These are phyloP conservation scores for Ramalina peruviana DNA, from an alignment of 495 filamentous ascomycete genomes.

Conservation along the genomic window DNA sequence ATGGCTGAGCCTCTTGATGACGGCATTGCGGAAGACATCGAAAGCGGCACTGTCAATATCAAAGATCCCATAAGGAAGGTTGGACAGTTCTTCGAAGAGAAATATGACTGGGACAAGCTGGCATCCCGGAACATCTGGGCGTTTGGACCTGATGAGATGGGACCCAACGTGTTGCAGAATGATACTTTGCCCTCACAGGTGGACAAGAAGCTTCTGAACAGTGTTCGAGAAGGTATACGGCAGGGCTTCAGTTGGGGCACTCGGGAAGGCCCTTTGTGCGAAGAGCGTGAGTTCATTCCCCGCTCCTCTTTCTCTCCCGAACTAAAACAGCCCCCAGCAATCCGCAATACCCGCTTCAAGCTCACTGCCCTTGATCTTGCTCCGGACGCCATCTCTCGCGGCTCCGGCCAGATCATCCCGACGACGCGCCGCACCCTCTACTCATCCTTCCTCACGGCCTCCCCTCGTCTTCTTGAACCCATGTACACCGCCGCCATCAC, in stretches of 20 bases:
- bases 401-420: constrained; percentile 94
- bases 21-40: constrained; percentile 91
- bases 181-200: constrained; percentile 84
- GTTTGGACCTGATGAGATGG: constrained; percentile 90
- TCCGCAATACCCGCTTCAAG: constrained; percentile 91
- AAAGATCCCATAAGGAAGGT: constrained; percentile 86
- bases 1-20: constrained; percentile 89
- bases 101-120: constrained; percentile 92
- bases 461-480: constrained; percentile 89
- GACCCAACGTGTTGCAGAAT: constrained; percentile 92
- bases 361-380: constrained; percentile 84
- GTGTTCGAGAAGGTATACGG: constrained; percentile 76
- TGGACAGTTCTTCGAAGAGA: constrained; percentile 93
- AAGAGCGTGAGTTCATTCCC: constrained; percentile 67
- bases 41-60: constrained; percentile 78
- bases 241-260: constrained; percentile 96
- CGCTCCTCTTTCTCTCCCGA: background rate
- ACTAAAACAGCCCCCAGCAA: constrained; percentile 38
- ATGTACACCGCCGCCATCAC: constrained; percentile 86
- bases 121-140: constrained; percentile 95
- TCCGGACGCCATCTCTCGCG: constrained; percentile 79
- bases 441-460: constrained; percentile 90
- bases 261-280: constrained; percentile 88
- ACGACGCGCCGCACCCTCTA: constrained; percentile 86
- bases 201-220: constrained; percentile 78